Evolutionary conservation across 306 rosid genomes (phyloP), one percentile per base, ranked within the genome.

Genomic region (Leucaena leucocephala): DNA sequence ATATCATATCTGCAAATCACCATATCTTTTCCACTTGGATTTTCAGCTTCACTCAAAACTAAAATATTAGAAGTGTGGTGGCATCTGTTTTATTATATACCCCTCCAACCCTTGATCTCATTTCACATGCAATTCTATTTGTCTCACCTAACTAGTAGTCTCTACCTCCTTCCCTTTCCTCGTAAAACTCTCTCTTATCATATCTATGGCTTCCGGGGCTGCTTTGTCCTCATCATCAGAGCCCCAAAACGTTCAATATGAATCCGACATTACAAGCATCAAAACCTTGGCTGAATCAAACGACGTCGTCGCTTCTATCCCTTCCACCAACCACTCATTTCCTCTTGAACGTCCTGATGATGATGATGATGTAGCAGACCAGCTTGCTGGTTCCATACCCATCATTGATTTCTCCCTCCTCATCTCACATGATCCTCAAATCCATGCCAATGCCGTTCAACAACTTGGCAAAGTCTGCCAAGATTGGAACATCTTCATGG

Each of bases 401-500:
- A 22, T 45, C 46, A 69, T 81, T 69, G 84, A 81, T 6, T 75
- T 55, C 72, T 68, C 80, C 8, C 48, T 75, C 7, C 80, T 75
- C 58, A 69, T 66, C 4, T 81, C 80, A 0, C 68, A 42, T 17
- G 38, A 57, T 5, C 80, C 84, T 44, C 75, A 34, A 3, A 17
- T 74, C 8, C 80, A 78, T 13, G 43, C 76, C 12, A 2, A 74
- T 5, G 17, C 55, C 46, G 4, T 80, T 40, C 34, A 21, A 16
- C 43, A 74, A 19, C 84, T 80, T 27, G 42, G 46, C 70, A 68
- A 43, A 55, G 74, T 58, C 21, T 80, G 80, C 46, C 5, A 80
- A 21, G 80, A 80, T 12, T 80, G 84, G 84, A 79, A 75, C 42
- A 74, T 74, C 62, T 80, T 80, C 79, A 33, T 65, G 67, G 74